Evolutionary conservation across 2,329 filamentous ascomycete species (phyloP), one percentile per base, ranked within the genome.

Genomic region (Beauveria sp.): DNA sequence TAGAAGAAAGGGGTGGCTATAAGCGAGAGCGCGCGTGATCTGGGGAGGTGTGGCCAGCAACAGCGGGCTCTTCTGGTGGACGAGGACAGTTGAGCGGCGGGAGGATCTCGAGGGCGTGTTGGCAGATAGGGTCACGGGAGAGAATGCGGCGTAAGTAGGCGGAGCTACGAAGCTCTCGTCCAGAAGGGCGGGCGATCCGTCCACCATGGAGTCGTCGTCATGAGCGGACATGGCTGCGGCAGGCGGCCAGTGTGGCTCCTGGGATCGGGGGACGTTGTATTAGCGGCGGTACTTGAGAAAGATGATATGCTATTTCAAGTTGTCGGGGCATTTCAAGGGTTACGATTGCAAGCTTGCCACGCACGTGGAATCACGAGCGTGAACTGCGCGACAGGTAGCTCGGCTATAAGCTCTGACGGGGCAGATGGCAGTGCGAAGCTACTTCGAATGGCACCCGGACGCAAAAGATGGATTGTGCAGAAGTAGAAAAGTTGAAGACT

Each of bases 51-150:
- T 99, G 18, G 93, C 92, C 63, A 96, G 87, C 20, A 99, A 82
- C 51, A 99, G 77, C 12, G 95, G 95, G 18, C 91, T 96, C 77
- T 98, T 99, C 74, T 96, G 93, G 75, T 98, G 93, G 22, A 99
- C 93, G 67, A 98, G 86, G 67, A 99, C 93, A 62, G 91, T 96
- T 20, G 91, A 96, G 51, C 91, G 86, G 64, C 93, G 89, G 50
- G 84, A 81, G 38, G 82, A 78, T 62, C 80, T 77, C 60, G 79
- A 80, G 52, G 88, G 80, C 5, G 86, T 82, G 43, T 84, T 83
- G 61, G 88, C 84, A 50, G 86, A 88, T 66, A 93, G 83, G 24
- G 89, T 91, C 24, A 88, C 84, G 38, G 95, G 93, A 5, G 93
- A 95, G 78, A 99, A 99, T 69, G 90, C 84, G 65, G 95, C 95